Base-by-base conservation (phyloP, 208 protist species). In the Trypanosoma melophagium region DNA sequence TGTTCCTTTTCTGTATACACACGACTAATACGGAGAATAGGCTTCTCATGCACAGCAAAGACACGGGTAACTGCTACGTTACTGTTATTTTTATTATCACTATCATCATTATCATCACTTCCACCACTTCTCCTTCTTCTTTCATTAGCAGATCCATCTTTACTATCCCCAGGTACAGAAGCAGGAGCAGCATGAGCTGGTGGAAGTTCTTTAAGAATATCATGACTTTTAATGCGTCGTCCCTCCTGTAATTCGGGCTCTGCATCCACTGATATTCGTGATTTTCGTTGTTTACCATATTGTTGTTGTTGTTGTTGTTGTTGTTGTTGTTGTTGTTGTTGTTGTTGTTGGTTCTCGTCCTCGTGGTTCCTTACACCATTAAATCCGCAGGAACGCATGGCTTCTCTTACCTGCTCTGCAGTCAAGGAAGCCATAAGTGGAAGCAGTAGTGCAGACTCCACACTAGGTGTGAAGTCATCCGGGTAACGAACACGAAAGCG, bases 371-470 rank as follows among this genome's bases (percentile, higher is more conserved):
- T 21, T 38, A 62, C 58, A 42, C 60, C 41, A 28, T 57, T 8
- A 51, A 94, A 79, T 24, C 81, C 77, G 54, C 69, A 79, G 14
- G 53, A 60, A 31, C 47, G 69, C 60, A 97, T 74, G n/a, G 83
- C 75, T 60, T 87, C 77, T 22, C 68, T 67, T 41, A 96, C 76
- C 54, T 87, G 80, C 10, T 74, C 76, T n/a, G 84, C 78, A 10
- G 83, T 84, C 19, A 95, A 74, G 44, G 79, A 69, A 0, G 84
- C 86, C 80, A 96, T 82, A 41, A 95, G 76, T 0, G 84, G 83
- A 35, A 94, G 67, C 58, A 96, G 72, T 60, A 94, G 60, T 28
- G 87, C 76, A 45, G 74, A 78, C 38, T 80, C 70, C 17, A 90
- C 80, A 42, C 71, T 80, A 71, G 64, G 56, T 21, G 74, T 72